A percentile compares a stretch with the other conserved stretches of the same genome.
phyloP scores from a whole-genome alignment of 768 basidiomycete genomes.

The Heimioporus sp. region DNA sequence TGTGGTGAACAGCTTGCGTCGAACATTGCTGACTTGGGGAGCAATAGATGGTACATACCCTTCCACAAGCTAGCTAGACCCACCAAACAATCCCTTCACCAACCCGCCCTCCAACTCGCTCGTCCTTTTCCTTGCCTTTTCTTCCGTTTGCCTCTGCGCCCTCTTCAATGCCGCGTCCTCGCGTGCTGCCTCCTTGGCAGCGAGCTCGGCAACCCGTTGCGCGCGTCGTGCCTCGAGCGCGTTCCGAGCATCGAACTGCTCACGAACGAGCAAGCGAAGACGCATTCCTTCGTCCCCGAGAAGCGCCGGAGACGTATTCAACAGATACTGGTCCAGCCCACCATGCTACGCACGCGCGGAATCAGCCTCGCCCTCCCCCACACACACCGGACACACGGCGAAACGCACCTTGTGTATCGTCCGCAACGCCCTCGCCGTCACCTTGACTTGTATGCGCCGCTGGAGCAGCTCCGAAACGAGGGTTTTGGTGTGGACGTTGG shows the following conservation, averaged over 20 bases:
- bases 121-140: neutral
- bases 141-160: slow-evolving; percentile 6
- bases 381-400: neutral
- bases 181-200: slow-evolving; percentile 12
- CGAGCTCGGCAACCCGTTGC: slow-evolving; percentile 18
- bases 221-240: slow-evolving; percentile 15
- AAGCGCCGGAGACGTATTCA: slow-evolving; percentile 40
- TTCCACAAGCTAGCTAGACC: neutral
- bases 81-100: slow-evolving; percentile 19
- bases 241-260: slow-evolving; percentile 25
- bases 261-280: slow-evolving; percentile 42
- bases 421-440: slow-evolving; percentile 73
- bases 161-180: slow-evolving; percentile 9
- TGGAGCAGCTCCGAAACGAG: slow-evolving; percentile 66
- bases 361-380: neutral
- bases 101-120: slow-evolving; percentile 7
- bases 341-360: slow-evolving; percentile 44
- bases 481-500: slow-evolving; percentile 80
- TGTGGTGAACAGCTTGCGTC: no score
- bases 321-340: slow-evolving; percentile 70
- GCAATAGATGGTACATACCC: no score
- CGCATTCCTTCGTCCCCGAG: slow-evolving; percentile 43
- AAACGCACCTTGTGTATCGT: slow-evolving; percentile 77
- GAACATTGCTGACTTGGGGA: no score
- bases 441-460: slow-evolving; percentile 56